Conservation (phyloP, 1,284 basidiomycete species). For the Boletellus deceptivus region DNA sequence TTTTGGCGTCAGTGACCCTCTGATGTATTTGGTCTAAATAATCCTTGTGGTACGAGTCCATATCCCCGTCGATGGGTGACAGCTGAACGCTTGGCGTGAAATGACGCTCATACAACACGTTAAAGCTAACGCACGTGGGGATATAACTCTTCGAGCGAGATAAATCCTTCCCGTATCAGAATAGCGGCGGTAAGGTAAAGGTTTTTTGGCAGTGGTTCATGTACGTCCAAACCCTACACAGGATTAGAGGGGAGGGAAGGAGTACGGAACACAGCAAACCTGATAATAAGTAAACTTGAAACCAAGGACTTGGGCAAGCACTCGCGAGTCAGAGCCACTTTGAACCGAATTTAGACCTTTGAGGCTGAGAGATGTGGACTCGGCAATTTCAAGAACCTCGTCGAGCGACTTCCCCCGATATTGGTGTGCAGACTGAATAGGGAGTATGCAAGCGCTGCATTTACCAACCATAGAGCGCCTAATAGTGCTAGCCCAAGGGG, state of each 20-base stretch:
- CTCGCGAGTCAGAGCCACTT: conserved; percentile 45
- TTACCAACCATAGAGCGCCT: conserved; percentile 28
- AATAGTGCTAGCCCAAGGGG: conserved; percentile 70
- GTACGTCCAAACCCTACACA: conserved; percentile 51
- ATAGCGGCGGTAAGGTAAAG: conserved; percentile 85
- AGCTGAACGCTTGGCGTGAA: conserved; percentile 46
- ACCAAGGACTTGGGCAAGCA: conserved; percentile 89
- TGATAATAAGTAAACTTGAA: conserved; percentile 95
- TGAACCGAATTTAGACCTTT: conserved; percentile 18
- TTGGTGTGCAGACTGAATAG: conserved; percentile 38
- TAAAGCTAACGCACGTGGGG: conserved; percentile 66
- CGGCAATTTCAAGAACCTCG: conserved; percentile 58
- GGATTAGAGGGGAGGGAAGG: conserved; percentile 15
- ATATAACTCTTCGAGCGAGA: conserved; percentile 83
- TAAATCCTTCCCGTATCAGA: conserved; percentile 84
- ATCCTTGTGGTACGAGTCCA: conserved; percentile 65
- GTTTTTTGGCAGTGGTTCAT: conserved; percentile 64
- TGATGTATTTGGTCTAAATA: conserved; percentile 68
- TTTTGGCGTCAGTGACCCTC: conserved; percentile 64
- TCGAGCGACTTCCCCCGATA: conserved; percentile 64
- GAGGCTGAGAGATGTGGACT: conserved; percentile 25
- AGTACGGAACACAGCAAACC: conserved; percentile 40
- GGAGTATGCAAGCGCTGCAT: conserved; percentile 36
- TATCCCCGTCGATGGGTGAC: conserved; percentile 70
- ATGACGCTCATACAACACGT: not conserved